Base-by-base conservation (phyloP, 139 green algal species). In the Chlamydomonas sp. region DNA sequence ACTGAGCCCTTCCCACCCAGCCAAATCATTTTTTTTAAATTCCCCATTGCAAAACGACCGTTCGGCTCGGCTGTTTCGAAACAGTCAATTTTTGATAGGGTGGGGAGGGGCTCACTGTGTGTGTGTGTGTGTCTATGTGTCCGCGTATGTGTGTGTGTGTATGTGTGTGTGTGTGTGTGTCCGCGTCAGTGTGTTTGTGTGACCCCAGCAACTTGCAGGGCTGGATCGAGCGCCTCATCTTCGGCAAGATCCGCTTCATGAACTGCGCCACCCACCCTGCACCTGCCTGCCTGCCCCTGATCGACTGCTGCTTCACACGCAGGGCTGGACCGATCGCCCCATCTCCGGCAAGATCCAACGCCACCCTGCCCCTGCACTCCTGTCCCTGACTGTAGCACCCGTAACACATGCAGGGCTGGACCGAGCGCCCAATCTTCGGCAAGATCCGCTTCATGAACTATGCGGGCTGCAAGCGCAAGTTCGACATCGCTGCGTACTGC, bases 361-460 rank as follows among this genome's bases (percentile, higher is more conserved):
- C n/a, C n/a, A n/a, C n/a, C n/a, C n/a, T n/a, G n/a, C n/a, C n/a
- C n/a, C n/a, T n/a, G n/a, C n/a, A n/a, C n/a, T n/a, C n/a, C n/a
- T n/a, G n/a, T n/a, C n/a, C n/a, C n/a, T n/a, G n/a, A n/a, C n/a
- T n/a, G n/a, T n/a, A 54, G 20, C 43, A 54, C 43, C 43, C 13
- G 16, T 26, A 54, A 13, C 43, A 54, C 37, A n/a, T 75, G 76
- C 83, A 92, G 92, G 92, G 88, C 63, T 98, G 94, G 94, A 78
- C 71, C 2, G 94, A 98, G 81, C 82, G 94, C 0, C 67, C 86
- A 0, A 78, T 98, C 10, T 98, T 98, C 80, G 94, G 94, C 49
- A 98, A 98, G 82, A 94, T 98, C 75, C 84, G 94, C 2, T 96
- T 89, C 78, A 96, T 96, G 90, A 98, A 97, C 80, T 95, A 94